Percentiles rank a stretch among this genome's conserved stretches.
Evolutionary conservation across 169 alveolate species (phyloP).

Genomic region (Plasmodium sp.): DNA sequence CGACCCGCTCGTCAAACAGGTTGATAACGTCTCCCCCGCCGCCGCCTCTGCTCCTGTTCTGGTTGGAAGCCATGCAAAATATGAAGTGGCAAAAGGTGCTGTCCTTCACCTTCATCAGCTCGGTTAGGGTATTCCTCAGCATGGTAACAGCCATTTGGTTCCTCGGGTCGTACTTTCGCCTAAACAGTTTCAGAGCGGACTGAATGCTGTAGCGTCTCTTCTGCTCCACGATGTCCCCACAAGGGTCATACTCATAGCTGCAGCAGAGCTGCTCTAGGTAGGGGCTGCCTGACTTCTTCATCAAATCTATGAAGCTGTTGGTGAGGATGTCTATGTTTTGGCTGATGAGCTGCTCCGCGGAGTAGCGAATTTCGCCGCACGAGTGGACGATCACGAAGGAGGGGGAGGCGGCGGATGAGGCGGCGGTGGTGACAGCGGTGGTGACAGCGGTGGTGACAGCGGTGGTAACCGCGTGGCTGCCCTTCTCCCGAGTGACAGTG

Average conservation of each 20-base stretch:
- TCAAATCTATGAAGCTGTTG: slow-evolving; percentile 5
- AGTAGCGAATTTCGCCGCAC: background rate
- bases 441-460: too few relatives aligned
- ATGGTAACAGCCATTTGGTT: slow-evolving; percentile 48
- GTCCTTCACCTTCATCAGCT: slow-evolving; percentile 11
- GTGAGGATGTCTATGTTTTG: slow-evolving; percentile 47
- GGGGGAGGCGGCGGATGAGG: too few relatives aligned
- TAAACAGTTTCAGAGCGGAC: slow-evolving; percentile 8
- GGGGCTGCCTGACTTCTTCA: slow-evolving; percentile 33
- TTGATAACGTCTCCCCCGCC: background rate
- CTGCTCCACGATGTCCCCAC: slow-evolving; percentile 37
- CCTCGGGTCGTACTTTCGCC: slow-evolving; percentile 9
- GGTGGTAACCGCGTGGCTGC: background rate
- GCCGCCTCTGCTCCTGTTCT: background rate
- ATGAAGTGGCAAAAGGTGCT: slow-evolving; percentile 54
- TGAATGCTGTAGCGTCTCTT: slow-evolving; percentile 46
- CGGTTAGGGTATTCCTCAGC: slow-evolving; percentile 20
- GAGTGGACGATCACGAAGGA: slow-evolving; percentile 28
- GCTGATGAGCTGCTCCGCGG: slow-evolving; percentile 5
- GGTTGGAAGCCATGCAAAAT: slow-evolving; percentile 24
- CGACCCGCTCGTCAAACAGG: slow-evolving; percentile 10
- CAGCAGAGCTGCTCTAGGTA: slow-evolving; percentile 34
- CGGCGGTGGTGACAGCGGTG: too few relatives aligned
- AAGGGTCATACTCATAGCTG: slow-evolving; percentile 12
- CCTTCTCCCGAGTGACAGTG: background rate